Conservation (phyloP, 2,329 filamentous ascomycete genomes). For the Penicillium decumbens region DNA sequence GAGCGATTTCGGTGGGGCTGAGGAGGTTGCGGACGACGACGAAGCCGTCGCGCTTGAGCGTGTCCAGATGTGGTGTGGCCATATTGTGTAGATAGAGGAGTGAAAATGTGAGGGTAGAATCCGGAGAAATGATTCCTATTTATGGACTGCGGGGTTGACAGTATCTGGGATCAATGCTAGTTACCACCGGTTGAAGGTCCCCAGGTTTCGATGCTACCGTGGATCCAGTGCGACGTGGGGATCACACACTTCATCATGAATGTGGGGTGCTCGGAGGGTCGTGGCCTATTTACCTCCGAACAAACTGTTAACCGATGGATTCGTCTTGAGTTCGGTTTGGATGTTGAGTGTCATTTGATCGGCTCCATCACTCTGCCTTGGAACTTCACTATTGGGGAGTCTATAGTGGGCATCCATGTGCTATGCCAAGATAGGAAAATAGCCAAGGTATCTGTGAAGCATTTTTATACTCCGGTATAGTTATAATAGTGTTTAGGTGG, state of each 20-base stretch:
- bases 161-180: conserved; percentile 1
- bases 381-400: background rate
- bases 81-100: conserved; percentile 5
- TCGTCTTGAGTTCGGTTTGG: no score
- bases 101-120: background rate
- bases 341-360: background rate
- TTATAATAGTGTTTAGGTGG: background rate
- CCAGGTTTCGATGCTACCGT: conserved; percentile 16
- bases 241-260: background rate
- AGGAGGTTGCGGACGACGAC: conserved; percentile 66
- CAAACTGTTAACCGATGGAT: background rate
- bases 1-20: conserved; percentile 50
- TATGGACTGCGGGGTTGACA: conserved; percentile 14
- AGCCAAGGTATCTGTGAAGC: background rate
- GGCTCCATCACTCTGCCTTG: background rate
- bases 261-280: background rate
- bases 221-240: conserved; percentile 13
- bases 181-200: background rate
- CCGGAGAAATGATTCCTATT: conserved; percentile 2
- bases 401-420: background rate
- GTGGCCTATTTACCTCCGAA: background rate
- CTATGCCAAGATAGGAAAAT: background rate
- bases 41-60: conserved; percentile 68
- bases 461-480: background rate
- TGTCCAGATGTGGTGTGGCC: conserved; percentile 42